A percentile compares a stretch with the other conserved stretches of the same genome.
Evolutionary conservation across 176 grass and related monocot genomes (phyloP).

Genomic region (Eleusine coracana): DNA sequence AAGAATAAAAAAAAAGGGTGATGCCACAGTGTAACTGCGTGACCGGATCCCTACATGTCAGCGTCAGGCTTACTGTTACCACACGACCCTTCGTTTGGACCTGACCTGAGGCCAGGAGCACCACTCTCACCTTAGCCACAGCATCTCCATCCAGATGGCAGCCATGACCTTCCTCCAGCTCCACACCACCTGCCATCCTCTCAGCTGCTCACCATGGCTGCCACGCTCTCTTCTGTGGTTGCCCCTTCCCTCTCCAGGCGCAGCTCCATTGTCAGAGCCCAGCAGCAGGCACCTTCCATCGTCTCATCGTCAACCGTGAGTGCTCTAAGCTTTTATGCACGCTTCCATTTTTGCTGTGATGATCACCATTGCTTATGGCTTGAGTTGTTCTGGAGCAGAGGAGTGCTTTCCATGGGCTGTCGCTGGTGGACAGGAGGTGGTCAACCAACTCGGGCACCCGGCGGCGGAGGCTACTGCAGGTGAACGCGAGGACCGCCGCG

Average conservation of each 20-base stretch:
- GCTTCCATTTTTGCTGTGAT: not conserved
- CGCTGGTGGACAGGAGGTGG: constrained; percentile 52
- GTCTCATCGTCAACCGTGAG: constrained; percentile 49
- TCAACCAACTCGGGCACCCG: not conserved
- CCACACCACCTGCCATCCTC: constrained; percentile 31
- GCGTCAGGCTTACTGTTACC: constrained; percentile 28
- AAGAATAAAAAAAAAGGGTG: too few relatives aligned
- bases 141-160: constrained; percentile 48
- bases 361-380: not conserved
- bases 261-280: constrained; percentile 44
- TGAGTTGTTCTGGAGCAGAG: constrained; percentile 52
- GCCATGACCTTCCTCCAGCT: constrained; percentile 26
- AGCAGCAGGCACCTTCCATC: constrained; percentile 24
- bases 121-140: constrained; percentile 50
- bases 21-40: too few relatives aligned
- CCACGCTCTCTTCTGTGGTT: constrained; percentile 59
- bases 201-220: constrained; percentile 48
- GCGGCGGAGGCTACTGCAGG: constrained; percentile 53
- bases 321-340: not conserved
- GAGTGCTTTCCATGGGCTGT: constrained; percentile 62
- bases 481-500: constrained; percentile 69
- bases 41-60: too few relatives aligned
- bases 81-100: constrained; percentile 6
- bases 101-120: constrained; percentile 41
- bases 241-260: constrained; percentile 60